Base-by-base conservation (phyloP, 1,284 basidiomycete genomes). In the Tilletia horrida region DNA sequence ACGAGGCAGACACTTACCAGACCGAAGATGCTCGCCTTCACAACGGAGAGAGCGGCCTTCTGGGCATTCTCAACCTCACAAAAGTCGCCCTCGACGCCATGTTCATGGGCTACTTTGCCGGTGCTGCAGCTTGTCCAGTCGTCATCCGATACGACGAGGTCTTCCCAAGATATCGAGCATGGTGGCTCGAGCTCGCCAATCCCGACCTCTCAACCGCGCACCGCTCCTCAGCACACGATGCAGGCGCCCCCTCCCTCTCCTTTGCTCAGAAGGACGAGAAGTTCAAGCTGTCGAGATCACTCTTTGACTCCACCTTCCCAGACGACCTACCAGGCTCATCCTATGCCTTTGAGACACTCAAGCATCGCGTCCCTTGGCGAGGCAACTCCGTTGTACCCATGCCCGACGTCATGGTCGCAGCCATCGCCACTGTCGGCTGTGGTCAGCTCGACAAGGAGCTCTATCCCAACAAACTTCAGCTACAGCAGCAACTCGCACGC, bases 391-490 rank as follows among this genome's bases (percentile, higher is more conserved):
- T 59, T 16, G 27, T 59, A 4, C 55, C 55, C 7, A 13, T 59
- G 35, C 55, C 55, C 11, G 25, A 25, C 16, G 29, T 40, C 31
- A 18, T 59, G 27, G 35, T 35, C 55, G 27, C 31, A 18, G 55
- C 55, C 27, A 25, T 59, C 55, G 55, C 55, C 3, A 25, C 31
- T 3, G 27, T 18, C 14, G 55, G 55, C 18, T 16, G 8, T 16
- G 55, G 55, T n/a, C 55, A 59, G 29, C 55, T 59, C 27, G 55
- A 59, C 27, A 25, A 59, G 27, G 55, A 59, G 3, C 25, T 59
- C 29, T 59, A 59, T 29, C 55, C 55, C 14, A 18, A 31, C 55
- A 59, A 59, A 16, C 55, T 59, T 18, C 55, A 35, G 13, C 27
- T 59, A 1, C 55, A 59, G 16, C 55, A 29, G 9, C 27, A 59